Evolutionary conservation across 148 eudicot species (phyloP).

Genomic region (Amaranthus hypochondriacus): DNA sequence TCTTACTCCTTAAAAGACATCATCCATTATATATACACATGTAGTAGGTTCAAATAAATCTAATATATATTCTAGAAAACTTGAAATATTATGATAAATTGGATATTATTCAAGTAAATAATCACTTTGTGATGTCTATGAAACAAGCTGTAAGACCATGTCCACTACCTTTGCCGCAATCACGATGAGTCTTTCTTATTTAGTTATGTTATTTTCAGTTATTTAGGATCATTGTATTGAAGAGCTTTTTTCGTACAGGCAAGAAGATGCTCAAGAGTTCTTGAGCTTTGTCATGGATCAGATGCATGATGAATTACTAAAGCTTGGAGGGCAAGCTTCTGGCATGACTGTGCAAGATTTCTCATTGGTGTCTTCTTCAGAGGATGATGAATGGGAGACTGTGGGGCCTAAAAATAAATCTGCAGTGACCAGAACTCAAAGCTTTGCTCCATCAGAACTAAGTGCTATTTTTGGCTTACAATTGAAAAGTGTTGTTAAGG

Average conservation of each 20-base stretch:
- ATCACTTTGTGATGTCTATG: not conserved
- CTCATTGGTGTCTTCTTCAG: conserved; percentile 61
- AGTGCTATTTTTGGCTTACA: conserved; percentile 75
- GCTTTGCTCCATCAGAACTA: conserved; percentile 60
- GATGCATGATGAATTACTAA: conserved; percentile 94
- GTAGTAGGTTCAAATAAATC: too few species aligned
- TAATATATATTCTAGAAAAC: too few species aligned
- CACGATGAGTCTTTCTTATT: not conserved
- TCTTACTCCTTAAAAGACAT: not conserved
- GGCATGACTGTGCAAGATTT: conserved; percentile 41
- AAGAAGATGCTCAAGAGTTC: conserved; percentile 99
- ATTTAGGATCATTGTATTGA: not conserved
- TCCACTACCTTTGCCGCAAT: not conserved
- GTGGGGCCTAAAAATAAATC: conserved; percentile 83
- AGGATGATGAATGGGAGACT: conserved; percentile 91
- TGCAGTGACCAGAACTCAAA: conserved; percentile 79
- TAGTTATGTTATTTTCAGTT: not conserved
- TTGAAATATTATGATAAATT: too few species aligned
- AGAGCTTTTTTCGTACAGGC: conserved; percentile 44
- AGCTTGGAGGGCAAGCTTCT: conserved; percentile 61
- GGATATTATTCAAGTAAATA: too few species aligned
- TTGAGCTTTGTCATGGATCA: conserved; percentile 87
- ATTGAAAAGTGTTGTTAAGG: conserved; percentile 72
- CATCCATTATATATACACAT: too few species aligned
- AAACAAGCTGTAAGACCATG: not conserved